These are phyloP conservation scores for Starmerella cellae DNA, from an alignment of 805 yeast species.

Conservation along the genomic window DNA sequence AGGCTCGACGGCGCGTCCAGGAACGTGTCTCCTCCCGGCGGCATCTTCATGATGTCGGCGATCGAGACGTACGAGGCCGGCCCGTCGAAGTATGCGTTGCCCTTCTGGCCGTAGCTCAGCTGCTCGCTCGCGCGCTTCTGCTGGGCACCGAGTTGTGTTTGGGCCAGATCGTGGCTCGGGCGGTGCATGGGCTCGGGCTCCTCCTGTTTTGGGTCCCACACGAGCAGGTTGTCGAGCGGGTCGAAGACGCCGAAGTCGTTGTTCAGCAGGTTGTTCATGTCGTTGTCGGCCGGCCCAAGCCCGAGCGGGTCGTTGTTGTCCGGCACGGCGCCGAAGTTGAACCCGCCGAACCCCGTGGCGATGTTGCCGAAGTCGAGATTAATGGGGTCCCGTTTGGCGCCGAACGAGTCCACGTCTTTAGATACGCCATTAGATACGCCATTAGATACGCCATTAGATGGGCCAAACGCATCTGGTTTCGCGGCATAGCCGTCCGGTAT, in stretches of 20 bases:
- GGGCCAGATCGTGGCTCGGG: background rate
- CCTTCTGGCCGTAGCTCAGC: background rate
- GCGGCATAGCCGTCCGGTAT: too few species aligned
- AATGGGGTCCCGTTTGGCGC: slow-evolving; percentile 21
- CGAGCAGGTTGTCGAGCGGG: slow-evolving; percentile 25
- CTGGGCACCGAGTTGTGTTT: background rate
- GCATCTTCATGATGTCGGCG: background rate
- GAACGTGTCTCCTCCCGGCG: background rate
- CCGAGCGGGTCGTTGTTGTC: background rate
- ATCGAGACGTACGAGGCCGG: background rate
- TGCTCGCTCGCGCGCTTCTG: background rate
- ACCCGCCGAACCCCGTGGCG: slow-evolving; percentile 14
- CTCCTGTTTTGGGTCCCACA: slow-evolving; percentile 10
- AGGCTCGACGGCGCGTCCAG: background rate
- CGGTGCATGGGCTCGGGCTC: background rate
- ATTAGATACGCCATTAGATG: too few species aligned
- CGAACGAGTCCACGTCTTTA: slow-evolving; percentile 21
- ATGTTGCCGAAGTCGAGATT: slow-evolving; percentile 15
- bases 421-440: too few species aligned
- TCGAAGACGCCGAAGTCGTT: slow-evolving; percentile 28
- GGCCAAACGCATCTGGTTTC: too few species aligned
- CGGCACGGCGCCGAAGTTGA: background rate
- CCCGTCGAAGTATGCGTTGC: background rate
- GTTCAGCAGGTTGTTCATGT: slow-evolving; percentile 25
- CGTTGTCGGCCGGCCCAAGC: slow-evolving; percentile 1